These are phyloP conservation scores for Penicillium polonicum DNA, from an alignment of 2,329 filamentous ascomycete genomes.

Conservation along the genomic window DNA sequence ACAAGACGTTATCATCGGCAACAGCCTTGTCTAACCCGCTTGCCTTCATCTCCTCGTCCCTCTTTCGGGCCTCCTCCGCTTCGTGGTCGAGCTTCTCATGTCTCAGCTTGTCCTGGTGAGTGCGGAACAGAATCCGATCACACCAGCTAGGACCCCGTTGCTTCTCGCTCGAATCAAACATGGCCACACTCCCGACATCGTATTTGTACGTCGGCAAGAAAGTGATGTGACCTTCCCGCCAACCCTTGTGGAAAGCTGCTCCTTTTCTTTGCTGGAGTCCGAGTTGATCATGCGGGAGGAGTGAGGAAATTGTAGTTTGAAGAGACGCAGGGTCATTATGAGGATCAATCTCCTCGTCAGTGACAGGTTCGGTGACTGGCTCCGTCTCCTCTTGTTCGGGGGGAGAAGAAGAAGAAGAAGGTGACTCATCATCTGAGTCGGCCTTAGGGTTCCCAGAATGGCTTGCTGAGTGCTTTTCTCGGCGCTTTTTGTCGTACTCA, in stretches of 20 bases:
- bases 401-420: slow-evolving; percentile 2
- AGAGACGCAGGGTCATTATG: slow-evolving; percentile 79
- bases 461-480: slow-evolving; percentile 22
- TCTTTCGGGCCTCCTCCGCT: slow-evolving; percentile 64
- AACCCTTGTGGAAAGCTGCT: slow-evolving; percentile 88
- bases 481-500: slow-evolving; percentile 64
- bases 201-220: slow-evolving; percentile 98
- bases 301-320: slow-evolving; percentile 80
- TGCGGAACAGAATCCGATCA: slow-evolving; percentile 86
- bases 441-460: neutral
- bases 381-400: slow-evolving; percentile 8
- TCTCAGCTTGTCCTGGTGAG: slow-evolving; percentile 65
- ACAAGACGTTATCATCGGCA: slow-evolving; percentile 79
- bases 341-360: slow-evolving; percentile 67
- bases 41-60: slow-evolving; percentile 81
- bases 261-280: slow-evolving; percentile 67
- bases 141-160: slow-evolving; percentile 93
- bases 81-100: slow-evolving; percentile 65
- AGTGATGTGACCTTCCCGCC: slow-evolving; percentile 81
- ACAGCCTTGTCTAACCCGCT: slow-evolving; percentile 70
- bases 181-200: slow-evolving; percentile 85
- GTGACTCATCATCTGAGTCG: slow-evolving; percentile 3
- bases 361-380: slow-evolving; percentile 43
- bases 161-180: slow-evolving; percentile 96
- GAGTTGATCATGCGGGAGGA: slow-evolving; percentile 88